A percentile compares a stretch with the other conserved stretches of the same genome.
These are phyloP conservation scores for Mycoemilia scoparia DNA, from an alignment of 192 early-diverging fungal genomes.

Conservation along the genomic window DNA sequence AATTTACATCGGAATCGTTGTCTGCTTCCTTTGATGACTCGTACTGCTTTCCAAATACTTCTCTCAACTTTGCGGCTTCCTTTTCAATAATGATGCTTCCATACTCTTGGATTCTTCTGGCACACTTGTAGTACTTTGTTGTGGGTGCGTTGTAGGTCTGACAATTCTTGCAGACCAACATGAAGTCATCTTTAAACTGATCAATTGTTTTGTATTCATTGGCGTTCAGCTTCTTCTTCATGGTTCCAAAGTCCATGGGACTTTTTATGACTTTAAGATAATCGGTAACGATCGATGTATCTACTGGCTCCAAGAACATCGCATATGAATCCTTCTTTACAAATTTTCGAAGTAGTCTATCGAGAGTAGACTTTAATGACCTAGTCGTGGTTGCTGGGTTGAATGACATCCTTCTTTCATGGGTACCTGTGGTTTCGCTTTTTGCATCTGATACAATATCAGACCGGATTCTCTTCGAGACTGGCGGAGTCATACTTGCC, in stretches of 20 bases:
- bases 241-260: conserved; percentile 88
- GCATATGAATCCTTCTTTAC: conserved; percentile 69
- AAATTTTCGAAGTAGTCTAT: conserved; percentile 43
- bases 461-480: no score
- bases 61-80: conserved; percentile 17
- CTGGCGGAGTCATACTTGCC: conserved; percentile 1
- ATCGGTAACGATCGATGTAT: conserved; percentile 52
- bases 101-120: conserved; percentile 55
- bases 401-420: no score
- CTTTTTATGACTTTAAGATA: conserved; percentile 59
- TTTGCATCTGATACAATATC: no score
- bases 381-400: conserved; percentile 14
- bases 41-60: conserved; percentile 14
- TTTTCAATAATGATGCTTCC: conserved; percentile 54
- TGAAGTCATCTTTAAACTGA: conserved; percentile 59
- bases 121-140: conserved; percentile 62
- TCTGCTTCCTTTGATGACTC: not conserved
- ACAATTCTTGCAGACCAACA: conserved; percentile 59
- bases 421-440: no score
- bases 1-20: conserved; percentile 2
- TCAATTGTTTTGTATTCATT: conserved; percentile 42
- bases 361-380: conserved; percentile 37
- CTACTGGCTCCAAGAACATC: conserved; percentile 74
- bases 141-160: conserved; percentile 68
- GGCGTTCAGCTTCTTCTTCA: conserved; percentile 50